A percentile compares a stretch with the other conserved stretches of the same genome.
phyloP scores from a whole-genome alignment of 305 asterid genomes.

The Fraxinus nigra region DNA sequence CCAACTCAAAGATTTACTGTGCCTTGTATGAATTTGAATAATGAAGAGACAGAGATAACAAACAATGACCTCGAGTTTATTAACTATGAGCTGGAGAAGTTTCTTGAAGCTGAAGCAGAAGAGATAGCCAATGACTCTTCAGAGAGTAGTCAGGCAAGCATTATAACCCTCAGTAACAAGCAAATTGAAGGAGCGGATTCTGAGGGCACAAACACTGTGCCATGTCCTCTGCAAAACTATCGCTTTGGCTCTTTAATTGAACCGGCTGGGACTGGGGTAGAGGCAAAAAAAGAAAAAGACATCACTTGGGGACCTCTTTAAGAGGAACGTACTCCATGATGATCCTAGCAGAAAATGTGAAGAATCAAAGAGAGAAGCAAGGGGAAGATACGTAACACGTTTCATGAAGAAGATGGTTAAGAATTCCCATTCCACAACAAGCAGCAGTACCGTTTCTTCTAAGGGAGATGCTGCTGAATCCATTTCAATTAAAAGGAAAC shows the following conservation, averaged over 20 bases:
- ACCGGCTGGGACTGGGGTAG: constrained; percentile 34
- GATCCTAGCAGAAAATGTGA: constrained; percentile 31
- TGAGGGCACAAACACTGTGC: constrained; percentile 35
- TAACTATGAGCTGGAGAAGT: constrained; percentile 68
- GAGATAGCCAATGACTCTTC: constrained; percentile 46
- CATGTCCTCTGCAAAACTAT: constrained; percentile 65
- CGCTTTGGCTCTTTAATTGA: constrained; percentile 58
- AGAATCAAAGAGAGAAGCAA: constrained; percentile 33
- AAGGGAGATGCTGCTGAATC: constrained; percentile 40
- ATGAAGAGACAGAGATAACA: constrained; percentile 46
- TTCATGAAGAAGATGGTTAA: constrained; percentile 65
- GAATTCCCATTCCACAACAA: constrained; percentile 45
- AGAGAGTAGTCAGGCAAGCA: constrained; percentile 58
- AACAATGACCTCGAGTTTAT: constrained; percentile 57
- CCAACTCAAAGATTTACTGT: constrained; percentile 65
- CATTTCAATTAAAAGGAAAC: constrained; percentile 44
- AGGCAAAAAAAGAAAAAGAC: constrained; percentile 38
- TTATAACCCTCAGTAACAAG: constrained; percentile 45
- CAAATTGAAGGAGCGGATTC: constrained; percentile 42
- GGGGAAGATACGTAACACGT: constrained; percentile 28
- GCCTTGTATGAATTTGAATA: constrained; percentile 28
- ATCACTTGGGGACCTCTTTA: constrained; percentile 57
- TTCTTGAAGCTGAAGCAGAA: constrained; percentile 60
- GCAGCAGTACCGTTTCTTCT: constrained; percentile 36
- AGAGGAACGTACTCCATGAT: constrained; percentile 31